Conservation (phyloP, 441 rosid genomes). For the Mallotus japonicus region DNA sequence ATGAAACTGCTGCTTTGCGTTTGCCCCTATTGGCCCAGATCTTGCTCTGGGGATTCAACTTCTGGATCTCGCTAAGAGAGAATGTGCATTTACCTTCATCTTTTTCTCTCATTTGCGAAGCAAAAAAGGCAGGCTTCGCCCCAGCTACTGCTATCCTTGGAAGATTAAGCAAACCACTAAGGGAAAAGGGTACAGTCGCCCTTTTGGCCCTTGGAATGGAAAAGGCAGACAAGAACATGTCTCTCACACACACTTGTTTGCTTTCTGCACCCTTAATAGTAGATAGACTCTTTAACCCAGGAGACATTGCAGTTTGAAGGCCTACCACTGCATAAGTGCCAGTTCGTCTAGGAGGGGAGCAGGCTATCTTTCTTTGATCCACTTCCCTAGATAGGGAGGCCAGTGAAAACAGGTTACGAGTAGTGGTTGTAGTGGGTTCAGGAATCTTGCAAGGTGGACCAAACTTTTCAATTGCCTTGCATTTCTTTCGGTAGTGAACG, state of each 20-base stretch:
- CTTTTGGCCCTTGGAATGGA: slow-evolving; percentile 14
- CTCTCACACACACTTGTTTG: slow-evolving; percentile 20
- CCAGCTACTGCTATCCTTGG: slow-evolving; percentile 36
- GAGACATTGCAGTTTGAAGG: slow-evolving; percentile 7
- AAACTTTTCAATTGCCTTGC: slow-evolving; percentile 13
- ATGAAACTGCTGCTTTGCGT: slow-evolving; percentile 31
- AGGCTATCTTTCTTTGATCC: slow-evolving; percentile 21
- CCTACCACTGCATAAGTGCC: slow-evolving; percentile 21
- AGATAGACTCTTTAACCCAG: slow-evolving; percentile 12
- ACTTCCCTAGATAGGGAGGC: slow-evolving; percentile 17
- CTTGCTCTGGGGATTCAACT: slow-evolving; percentile 23
- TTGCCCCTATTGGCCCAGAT: slow-evolving; percentile 26
- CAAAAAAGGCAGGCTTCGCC: slow-evolving; percentile 30
- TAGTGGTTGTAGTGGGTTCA: slow-evolving; percentile 14
- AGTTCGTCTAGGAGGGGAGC: slow-evolving; percentile 12
- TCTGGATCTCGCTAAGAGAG: slow-evolving; percentile 18
- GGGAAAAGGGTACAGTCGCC: slow-evolving; percentile 5
- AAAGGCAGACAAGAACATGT: slow-evolving; percentile 33
- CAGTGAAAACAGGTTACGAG: slow-evolving; percentile 15
- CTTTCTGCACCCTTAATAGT: neutral
- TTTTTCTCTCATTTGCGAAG: slow-evolving; percentile 18
- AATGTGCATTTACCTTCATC: slow-evolving; percentile 11
- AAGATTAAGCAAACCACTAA: neutral
- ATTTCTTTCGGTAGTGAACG: neutral
- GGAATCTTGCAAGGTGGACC: slow-evolving; percentile 10